Conservation (phyloP, 805 yeast genomes). For the Ogataea naganishii region DNA sequence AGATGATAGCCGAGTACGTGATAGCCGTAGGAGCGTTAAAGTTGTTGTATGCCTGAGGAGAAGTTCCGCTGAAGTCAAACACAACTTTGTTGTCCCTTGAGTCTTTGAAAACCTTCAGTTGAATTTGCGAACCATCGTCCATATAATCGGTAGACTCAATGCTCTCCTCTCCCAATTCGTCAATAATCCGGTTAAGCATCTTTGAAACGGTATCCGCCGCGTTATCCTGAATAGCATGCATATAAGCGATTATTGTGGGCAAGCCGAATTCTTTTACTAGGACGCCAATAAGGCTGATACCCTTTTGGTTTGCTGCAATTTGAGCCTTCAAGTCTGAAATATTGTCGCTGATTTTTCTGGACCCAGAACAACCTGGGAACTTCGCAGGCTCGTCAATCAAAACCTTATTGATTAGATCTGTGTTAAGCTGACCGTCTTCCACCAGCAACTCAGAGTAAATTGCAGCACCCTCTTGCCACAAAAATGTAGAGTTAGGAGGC, state of each 20-base stretch:
- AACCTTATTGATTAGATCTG: constrained; percentile 51
- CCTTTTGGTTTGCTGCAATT: constrained; percentile 83
- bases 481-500: constrained; percentile 83
- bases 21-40: constrained; percentile 91
- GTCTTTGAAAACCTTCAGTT: constrained; percentile 41
- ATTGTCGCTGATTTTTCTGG: constrained; percentile 77
- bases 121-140: constrained; percentile 75
- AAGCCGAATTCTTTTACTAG: constrained; percentile 58
- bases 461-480: constrained; percentile 89
- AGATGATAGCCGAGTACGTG: constrained; percentile 80
- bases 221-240: constrained; percentile 75
- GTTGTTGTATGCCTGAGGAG: constrained; percentile 83
- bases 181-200: constrained; percentile 36
- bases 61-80: constrained; percentile 82
- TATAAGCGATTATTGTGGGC: constrained; percentile 55
- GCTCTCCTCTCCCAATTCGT: constrained; percentile 27
- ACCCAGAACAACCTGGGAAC: constrained; percentile 82
- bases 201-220: constrained; percentile 66
- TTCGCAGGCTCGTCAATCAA: constrained; percentile 69
- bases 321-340: constrained; percentile 80
- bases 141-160: constrained; percentile 54
- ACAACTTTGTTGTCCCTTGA: constrained; percentile 39
- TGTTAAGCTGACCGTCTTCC: constrained; percentile 64
- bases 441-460: constrained; percentile 74
- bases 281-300: constrained; percentile 54